Base-by-base conservation (phyloP, 1,284 basidiomycete species). In the Stereum hirsutum region DNA sequence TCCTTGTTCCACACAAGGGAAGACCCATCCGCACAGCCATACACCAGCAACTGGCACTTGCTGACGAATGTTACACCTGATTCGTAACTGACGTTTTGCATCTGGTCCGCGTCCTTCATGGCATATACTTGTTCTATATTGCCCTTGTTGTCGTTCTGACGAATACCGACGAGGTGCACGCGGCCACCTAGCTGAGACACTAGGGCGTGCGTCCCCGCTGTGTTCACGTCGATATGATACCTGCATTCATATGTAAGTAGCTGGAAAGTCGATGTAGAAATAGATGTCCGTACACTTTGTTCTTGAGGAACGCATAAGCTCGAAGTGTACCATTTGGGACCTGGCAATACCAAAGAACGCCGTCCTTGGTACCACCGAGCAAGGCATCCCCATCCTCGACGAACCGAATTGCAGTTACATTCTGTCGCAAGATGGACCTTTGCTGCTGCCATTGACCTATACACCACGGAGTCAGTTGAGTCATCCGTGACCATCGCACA, bases 291-390 rank as follows among this genome's bases (percentile, higher is more conserved):
- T 23, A 63, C 80, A 81, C 72, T 60, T 70, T 71, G 17, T 66
- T 64, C 51, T 68, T 68, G 47, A 82, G 62, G 52, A 79, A 76
- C 3, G 70, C 63, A 42, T 71, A 70, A 5, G 72, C 75, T 6
- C 74, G 69, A 35, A 79, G 57, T 8, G 72, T 78, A 25, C 79
- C 78, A 46, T 78, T 78, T 1, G 78, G 75, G 44, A 82, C 62
- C 52, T 75, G 70, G 50, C 71, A 78, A 53, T 75, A 68, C 79
- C 79, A 81, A 79, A 83, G 50, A 17, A 76, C 73, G n/a, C 81
- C 79, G 51, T 83, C 79, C 39, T 66, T 68, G 20, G 79, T 81
- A 2, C 78, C 81, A 1, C 81, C 80, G n/a, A 83, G 58, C 41
- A 83, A 59, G 32, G 74, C 74, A 32, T 67, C 63, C 2, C 81